Evolutionary conservation across 2,329 filamentous ascomycete genomes (phyloP).

Genomic region (Hysterium pulicare): DNA sequence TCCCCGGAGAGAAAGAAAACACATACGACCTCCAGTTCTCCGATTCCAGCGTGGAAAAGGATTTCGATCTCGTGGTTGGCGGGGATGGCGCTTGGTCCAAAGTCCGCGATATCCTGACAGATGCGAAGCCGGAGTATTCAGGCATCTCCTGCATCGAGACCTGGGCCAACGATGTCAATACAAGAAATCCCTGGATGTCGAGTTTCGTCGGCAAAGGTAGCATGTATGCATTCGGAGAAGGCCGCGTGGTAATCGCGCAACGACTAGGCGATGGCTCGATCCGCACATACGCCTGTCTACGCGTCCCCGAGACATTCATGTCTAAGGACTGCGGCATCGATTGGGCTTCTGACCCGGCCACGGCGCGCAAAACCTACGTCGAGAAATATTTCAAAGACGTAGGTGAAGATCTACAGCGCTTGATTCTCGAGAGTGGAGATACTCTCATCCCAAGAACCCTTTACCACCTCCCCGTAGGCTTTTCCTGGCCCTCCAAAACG

Average conservation of each 20-base stretch:
- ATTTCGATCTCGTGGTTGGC: slow-evolving; percentile 47
- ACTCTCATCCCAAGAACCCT: slow-evolving; percentile 36
- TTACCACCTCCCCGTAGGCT: slow-evolving; percentile 50
- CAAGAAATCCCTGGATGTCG: slow-evolving; percentile 40
- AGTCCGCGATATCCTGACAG: slow-evolving; percentile 15
- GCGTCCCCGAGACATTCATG: slow-evolving; percentile 38
- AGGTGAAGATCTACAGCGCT: slow-evolving; percentile 13
- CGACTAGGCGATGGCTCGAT: slow-evolving; percentile 51
- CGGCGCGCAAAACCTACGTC: slow-evolving; percentile 10
- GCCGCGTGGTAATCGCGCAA: slow-evolving; percentile 40
- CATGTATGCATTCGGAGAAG: slow-evolving; percentile 35
- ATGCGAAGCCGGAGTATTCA: slow-evolving; percentile 36
- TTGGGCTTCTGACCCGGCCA: slow-evolving; percentile 33
- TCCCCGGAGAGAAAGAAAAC: slow-evolving; percentile 3
- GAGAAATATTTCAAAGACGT: slow-evolving; percentile 4
- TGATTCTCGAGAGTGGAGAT: slow-evolving; percentile 1
- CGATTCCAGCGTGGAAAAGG: slow-evolving; percentile 24
- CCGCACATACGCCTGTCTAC: slow-evolving; percentile 36
- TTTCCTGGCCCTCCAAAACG: slow-evolving; percentile 43
- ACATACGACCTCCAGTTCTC: slow-evolving; percentile 30
- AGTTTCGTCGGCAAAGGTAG: slow-evolving; percentile 43
- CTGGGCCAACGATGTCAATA: slow-evolving; percentile 37
- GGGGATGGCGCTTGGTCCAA: slow-evolving; percentile 49
- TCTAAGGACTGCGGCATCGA: slow-evolving; percentile 44
- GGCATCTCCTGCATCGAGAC: slow-evolving; percentile 45